Evolutionary conservation across 148 eudicot genomes (phyloP).

Genomic region (Polygonum aviculare): DNA sequence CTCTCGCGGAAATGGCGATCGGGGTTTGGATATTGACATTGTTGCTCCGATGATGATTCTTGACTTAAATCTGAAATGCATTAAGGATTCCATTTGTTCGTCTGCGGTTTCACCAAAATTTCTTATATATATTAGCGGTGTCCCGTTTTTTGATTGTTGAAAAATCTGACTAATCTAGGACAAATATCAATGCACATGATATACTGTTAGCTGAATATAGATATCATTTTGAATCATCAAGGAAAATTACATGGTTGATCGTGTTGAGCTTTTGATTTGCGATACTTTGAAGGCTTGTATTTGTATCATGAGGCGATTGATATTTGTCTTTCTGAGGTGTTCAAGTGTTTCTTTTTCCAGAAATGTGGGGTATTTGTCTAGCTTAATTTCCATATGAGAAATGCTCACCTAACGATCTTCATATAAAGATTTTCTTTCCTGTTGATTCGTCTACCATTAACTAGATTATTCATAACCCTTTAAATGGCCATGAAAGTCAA

Average conservation of each 20-base stretch:
- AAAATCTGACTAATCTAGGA: background rate
- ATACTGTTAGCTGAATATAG: background rate
- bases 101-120: background rate
- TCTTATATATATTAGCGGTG: background rate
- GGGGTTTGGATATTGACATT: background rate
- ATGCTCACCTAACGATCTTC: background rate
- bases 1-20: background rate
- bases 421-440: background rate
- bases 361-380: background rate
- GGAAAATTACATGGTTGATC: background rate
- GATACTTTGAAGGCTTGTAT: background rate
- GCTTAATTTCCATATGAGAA: background rate
- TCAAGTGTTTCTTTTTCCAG: background rate
- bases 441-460: no score
- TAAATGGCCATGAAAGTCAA: background rate
- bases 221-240: background rate
- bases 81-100: background rate
- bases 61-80: background rate
- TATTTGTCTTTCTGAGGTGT: background rate
- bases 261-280: background rate
- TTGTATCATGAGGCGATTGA: background rate
- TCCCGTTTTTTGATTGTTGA: background rate
- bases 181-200: background rate
- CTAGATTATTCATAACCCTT: no score
- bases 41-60: background rate